Percentiles rank a stretch among this genome's conserved stretches.
Evolutionary conservation across 2,329 filamentous ascomycete species (phyloP).

Genomic region (Aspergillus sp.): DNA sequence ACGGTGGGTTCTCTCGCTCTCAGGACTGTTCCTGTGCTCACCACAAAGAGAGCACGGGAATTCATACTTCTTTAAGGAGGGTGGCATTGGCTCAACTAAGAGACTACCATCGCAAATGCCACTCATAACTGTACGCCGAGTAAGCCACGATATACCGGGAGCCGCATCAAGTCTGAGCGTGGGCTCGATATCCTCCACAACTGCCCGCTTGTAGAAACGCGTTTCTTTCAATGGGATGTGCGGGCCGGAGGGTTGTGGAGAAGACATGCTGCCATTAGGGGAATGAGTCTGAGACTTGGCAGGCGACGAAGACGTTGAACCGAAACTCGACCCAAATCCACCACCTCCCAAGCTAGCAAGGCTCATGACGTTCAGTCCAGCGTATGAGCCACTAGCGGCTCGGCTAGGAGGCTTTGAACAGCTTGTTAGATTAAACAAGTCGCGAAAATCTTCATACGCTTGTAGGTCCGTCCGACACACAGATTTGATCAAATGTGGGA

Average conservation of each 20-base stretch:
- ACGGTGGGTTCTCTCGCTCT: conserved; percentile 73
- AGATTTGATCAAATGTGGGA: conserved; percentile 77
- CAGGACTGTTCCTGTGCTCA: conserved; percentile 66
- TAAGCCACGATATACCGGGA: conserved; percentile 89
- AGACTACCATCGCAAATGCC: conserved; percentile 81
- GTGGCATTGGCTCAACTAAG: conserved; percentile 81
- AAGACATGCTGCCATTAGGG: conserved; percentile 37
- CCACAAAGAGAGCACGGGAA: conserved; percentile 82
- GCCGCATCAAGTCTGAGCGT: conserved; percentile 85
- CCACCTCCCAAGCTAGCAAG: conserved; percentile 40
- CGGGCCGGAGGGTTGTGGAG: conserved; percentile 40
- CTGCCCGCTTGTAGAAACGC: conserved; percentile 85
- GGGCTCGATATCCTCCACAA: conserved; percentile 90
- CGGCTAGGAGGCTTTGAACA: conserved; percentile 60
- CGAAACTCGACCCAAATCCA: conserved; percentile 54
- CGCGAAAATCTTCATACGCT: conserved; percentile 79
- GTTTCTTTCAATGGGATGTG: conserved; percentile 71
- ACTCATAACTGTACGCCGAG: conserved; percentile 75
- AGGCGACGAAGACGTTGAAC: conserved; percentile 56
- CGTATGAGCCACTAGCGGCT: conserved; percentile 66
- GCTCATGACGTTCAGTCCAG: conserved; percentile 57
- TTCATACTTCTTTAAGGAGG: conserved; percentile 48
- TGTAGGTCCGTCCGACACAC: conserved; percentile 76
- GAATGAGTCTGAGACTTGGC: conserved; percentile 56
- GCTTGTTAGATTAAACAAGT: conserved; percentile 66